Base-by-base conservation (phyloP, 2,329 filamentous ascomycete genomes). In the Diaporthe aspalathi region DNA sequence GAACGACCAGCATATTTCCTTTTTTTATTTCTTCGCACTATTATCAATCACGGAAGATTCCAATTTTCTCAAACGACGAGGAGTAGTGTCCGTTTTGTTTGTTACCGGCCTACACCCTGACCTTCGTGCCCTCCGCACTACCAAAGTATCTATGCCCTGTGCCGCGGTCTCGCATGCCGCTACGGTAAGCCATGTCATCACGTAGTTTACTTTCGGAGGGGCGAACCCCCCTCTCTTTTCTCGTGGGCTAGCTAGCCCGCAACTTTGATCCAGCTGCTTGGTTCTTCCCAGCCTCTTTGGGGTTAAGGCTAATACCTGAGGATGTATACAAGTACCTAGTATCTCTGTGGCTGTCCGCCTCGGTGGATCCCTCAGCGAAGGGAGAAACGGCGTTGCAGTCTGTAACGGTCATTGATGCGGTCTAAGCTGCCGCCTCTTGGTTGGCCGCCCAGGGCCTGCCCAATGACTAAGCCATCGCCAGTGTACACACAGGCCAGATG, bases 111-210 rank as follows among this genome's bases (percentile, higher is more conserved):
- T n/a, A n/a, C n/a, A n/a, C n/a, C n/a, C n/a, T n/a, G n/a, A n/a
- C n/a, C n/a, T n/a, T n/a, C n/a, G n/a, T n/a, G n/a, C n/a, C n/a
- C 32, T 9, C 32, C 32, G 5, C 32, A 5, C 32, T 35, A 5
- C 32, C 32, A 35, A 35, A 35, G 9, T 9, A 35, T 5, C 32
- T 38, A 38, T 62, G 22, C 17, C 27, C 40, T 63, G 57, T 24
- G 57, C 57, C 57, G 57, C 43, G 11, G 20, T 45, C 57, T 47
- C 57, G 57, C 57, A 47, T 63, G 40, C 57, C 57, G 27, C 57
- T 63, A 63, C 57, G 27, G 57, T 8, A 35, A 32, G 57, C 57
- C 57, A 63, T 63, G 57, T 63, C 57, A 63, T 63, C 57, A 63
- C 27, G 57, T 35, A 16, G 5, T 8, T 20, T 17, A 38, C 9